Base-by-base conservation (phyloP, 345 rosid genomes). In the Populus simonii region DNA sequence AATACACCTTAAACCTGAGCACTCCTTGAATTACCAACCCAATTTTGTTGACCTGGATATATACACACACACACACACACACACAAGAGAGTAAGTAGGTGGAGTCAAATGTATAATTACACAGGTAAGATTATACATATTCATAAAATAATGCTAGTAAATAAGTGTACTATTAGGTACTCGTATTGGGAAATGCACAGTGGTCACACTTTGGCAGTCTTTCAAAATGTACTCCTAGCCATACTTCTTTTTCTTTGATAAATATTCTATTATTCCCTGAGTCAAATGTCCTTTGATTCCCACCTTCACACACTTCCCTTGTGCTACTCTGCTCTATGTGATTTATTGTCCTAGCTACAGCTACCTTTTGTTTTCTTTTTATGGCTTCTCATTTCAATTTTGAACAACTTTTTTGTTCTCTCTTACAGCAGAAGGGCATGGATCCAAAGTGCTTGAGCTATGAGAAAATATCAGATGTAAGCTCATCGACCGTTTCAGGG, bases 391-490 rank as follows among this genome's bases (percentile, higher is more conserved):
- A 55, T 55, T 59, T 41, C 5, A 27, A 5, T 31, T 35, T 76
- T 53, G 15, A 11, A 39, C 18, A 57, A 13, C 47, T 33, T 73
- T 73, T 62, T 70, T 74, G 75, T n/a, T 67, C n/a, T 49, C 71
- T 53, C 1, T 63, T 65, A 29, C 4, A 35, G 77, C 89, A 90
- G 92, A 89, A 90, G 86, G 95, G 89, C 23, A 69, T 82, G 86
- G 90, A 89, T 85, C 87, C 91, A 79, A 90, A 89, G 81, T 80
- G 93, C 76, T 79, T 84, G 78, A 95, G 92, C 83, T 86, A 90
- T 72, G 99, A 96, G 80, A 90, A 92, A 87, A 85, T 83, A 80
- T 89, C 94, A 85, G 97, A 92, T 67, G 87, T 85, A 75, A 92
- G 92, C 84, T 92, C 98, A 76, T 88, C 98, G 77, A 89, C 86